These are phyloP conservation scores for Rachicladosporium sp. DNA, from an alignment of 2,329 filamentous ascomycete species.

Conservation along the genomic window DNA sequence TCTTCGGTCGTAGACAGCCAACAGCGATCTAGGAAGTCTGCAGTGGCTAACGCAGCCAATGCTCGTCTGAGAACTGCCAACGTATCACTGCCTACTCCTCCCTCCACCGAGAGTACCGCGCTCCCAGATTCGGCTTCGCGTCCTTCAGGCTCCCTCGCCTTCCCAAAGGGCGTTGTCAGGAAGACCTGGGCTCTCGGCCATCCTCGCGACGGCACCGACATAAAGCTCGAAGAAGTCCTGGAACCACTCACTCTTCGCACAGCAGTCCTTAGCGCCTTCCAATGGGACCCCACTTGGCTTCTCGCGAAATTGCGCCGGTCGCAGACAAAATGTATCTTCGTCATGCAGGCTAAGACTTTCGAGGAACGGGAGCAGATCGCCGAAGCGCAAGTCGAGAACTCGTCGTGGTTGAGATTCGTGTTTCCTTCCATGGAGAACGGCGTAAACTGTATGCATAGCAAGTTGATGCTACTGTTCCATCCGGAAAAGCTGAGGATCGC, in stretches of 20 bases:
- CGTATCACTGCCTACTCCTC: conserved; percentile 5
- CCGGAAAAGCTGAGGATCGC: conserved; percentile 61
- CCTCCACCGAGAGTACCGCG: background rate
- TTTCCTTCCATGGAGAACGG: conserved; percentile 70
- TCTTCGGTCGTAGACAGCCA: conserved; percentile 12
- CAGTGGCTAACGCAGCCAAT: conserved; percentile 13
- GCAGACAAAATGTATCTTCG: conserved; percentile 38
- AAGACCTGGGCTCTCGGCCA: conserved; percentile 65
- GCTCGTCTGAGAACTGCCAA: conserved; percentile 12
- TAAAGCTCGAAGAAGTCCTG: conserved; percentile 78
- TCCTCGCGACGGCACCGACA: conserved; percentile 53
- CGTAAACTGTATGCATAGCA: conserved; percentile 78
- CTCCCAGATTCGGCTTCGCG: background rate
- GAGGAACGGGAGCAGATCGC: conserved; percentile 24
- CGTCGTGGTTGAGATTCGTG: conserved; percentile 47
- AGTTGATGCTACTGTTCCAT: conserved; percentile 82
- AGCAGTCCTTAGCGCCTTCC: conserved; percentile 74
- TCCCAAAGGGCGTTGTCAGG: conserved; percentile 56
- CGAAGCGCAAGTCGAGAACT: conserved; percentile 16
- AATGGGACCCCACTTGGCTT: conserved; percentile 75
- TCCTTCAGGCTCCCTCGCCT: conserved; percentile 24
- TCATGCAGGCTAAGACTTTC: conserved; percentile 46
- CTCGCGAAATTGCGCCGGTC: conserved; percentile 43
- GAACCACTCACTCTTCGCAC: conserved; percentile 60
- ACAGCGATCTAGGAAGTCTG: conserved; percentile 12